Evolutionary conservation across 176 grass and related monocot genomes (phyloP), one percentile per base, ranked within the genome.

Genomic region (Dendrocalamus sinicus): DNA sequence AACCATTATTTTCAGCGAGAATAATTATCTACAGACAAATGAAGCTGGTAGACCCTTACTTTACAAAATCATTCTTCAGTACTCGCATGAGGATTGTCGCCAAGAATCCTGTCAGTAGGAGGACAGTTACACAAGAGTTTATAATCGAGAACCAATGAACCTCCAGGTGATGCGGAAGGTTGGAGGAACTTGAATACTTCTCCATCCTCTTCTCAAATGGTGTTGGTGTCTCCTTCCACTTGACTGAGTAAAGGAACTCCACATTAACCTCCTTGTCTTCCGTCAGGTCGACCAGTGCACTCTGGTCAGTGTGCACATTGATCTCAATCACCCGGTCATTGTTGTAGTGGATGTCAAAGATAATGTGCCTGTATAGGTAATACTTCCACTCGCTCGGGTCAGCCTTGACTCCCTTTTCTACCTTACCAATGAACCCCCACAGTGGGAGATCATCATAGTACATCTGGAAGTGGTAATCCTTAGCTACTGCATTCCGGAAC

Each of bases 391-490:
- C 86, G n/a, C 73, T 85, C 0, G 93, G 86, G 24, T 93, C 84
- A 0, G 63, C 12, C 88, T 92, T 98, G 84, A 50, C 88, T 23
- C 89, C 95, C 88, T 92, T 95, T 4, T 95, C 96, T 50, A 89
- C 93, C 66, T 98, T 98, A 39, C 96, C 96, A n/a, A 98, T 93
- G 80, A 95, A 98, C 9, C 93, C 96, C 96, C 96, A 98, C 4
- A 98, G 76, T 15, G 96, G 96, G 77, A 98, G 93, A 57, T 98
- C 96, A 62, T 98, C 96, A 12, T 93, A 98, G 83, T 98, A 98
- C 96, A 98, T 98, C 81, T 98, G 93, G 83, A 98, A 95, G 89
- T 98, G 94, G 69, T 98, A 98, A 83, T 98, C 96, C 88, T 98
- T 98, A 2, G 73, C 84, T 45, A 94, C 93, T 7, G 93, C 88